Evolutionary conservation across 169 alveolate genomes (phyloP).

Genomic region (Babesia caballi): DNA sequence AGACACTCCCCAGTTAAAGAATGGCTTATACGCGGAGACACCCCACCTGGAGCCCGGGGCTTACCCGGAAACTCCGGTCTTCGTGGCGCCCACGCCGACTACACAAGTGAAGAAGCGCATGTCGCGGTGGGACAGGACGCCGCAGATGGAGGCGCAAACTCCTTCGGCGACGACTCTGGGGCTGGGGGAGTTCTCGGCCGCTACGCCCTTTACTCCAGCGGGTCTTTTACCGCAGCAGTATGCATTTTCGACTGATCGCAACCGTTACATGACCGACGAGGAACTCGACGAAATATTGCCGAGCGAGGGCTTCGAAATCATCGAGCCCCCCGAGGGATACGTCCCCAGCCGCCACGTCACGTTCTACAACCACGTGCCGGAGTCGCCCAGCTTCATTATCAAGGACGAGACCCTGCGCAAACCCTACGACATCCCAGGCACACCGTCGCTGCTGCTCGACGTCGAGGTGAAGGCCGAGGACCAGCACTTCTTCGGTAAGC

Average conservation of each 20-base stretch:
- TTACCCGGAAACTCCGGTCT: neutral
- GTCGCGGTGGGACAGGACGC: slow-evolving; percentile 80
- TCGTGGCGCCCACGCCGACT: slow-evolving; percentile 66
- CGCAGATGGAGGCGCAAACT: slow-evolving; percentile 69
- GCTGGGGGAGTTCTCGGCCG: slow-evolving; percentile 57
- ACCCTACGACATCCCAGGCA: slow-evolving; percentile 60
- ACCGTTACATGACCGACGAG: slow-evolving; percentile 90
- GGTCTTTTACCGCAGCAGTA: slow-evolving; percentile 55
- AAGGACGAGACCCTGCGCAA: slow-evolving; percentile 76
- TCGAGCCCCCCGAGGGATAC: slow-evolving; percentile 87
- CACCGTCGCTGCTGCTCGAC: slow-evolving; percentile 70
- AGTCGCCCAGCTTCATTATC: slow-evolving; percentile 76
- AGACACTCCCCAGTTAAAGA: slow-evolving; percentile 12
- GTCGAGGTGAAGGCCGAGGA: slow-evolving; percentile 91
- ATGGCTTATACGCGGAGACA: slow-evolving; percentile 6
- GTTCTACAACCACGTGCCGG: slow-evolving; percentile 57
- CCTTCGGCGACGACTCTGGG: slow-evolving; percentile 79
- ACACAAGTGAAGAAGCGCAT: slow-evolving; percentile 37
- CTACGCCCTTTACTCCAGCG: slow-evolving; percentile 62
- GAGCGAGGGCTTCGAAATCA: slow-evolving; percentile 87
- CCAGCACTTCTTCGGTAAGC: slow-evolving; percentile 83
- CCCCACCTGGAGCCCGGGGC: neutral
- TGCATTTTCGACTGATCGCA: slow-evolving; percentile 59
- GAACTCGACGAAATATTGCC: slow-evolving; percentile 93
- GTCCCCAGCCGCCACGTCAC: slow-evolving; percentile 68